Base-by-base conservation (phyloP, 164 flowering plant genomes). In the Taxillus chinensis region DNA sequence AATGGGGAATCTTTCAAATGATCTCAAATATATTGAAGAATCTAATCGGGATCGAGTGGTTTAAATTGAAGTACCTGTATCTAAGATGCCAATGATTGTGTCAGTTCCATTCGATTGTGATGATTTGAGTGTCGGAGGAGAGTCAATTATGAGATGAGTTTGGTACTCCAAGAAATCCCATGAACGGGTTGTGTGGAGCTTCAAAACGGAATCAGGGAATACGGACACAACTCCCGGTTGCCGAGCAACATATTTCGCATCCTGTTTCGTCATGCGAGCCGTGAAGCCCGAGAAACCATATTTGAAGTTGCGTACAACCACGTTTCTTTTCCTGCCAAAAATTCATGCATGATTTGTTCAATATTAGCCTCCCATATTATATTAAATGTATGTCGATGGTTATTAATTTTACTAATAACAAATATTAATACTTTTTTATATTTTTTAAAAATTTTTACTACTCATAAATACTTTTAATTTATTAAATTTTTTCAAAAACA, bases 151-250 rank as follows among this genome's bases (percentile, higher is more conserved):
- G 39, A 73, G 55, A 7, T 69, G 71, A 2, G 71, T 73, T 65
- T 76, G 82, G 52, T 69, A 70, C 61, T 78, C 72, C 38, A 82
- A 57, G 67, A 84, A 84, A 49, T 82, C 86, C 86, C 85, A 80
- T 2, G 86, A 82, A 8, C 78, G 81, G 41, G 89, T 84, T 10
- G 89, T 84, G 68, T 84, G 89, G 55, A 84, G 81, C n/a, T 82
- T 64, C 8, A 68, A 46, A 7, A 73, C 10, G 2, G 82, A 77
- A 61, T 83, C 88, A 5, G 51, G 74, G 63, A 86, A 83, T 6
- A 86, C 85, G 0, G 87, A 86, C 1, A 82, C 79, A 17, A 80
- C 88, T 41, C 79, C 83, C 0, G 80, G 77, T 51, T 63, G 68
- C 46, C 42, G 38, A 5, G 76, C 73, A 6, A 85, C 62, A 38